Percentiles rank a stretch among this genome's conserved stretches.
phyloP scores from a whole-genome alignment of 1,139 yeast genomes.

The Debaryomycetaceae sp. region DNA sequence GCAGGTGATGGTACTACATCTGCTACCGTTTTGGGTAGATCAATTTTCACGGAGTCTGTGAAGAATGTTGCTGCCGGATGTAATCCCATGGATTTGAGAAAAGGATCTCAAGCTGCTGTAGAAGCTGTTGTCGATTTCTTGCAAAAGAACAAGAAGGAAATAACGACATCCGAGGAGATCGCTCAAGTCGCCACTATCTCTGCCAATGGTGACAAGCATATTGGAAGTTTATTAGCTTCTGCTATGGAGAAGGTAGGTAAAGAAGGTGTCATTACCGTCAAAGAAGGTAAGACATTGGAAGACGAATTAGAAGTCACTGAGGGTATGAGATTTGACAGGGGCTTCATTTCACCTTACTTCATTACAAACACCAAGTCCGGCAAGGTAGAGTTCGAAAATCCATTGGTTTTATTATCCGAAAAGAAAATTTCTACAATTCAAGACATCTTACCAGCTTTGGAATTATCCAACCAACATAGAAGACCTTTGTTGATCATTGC shows the following conservation, averaged over 20 bases:
- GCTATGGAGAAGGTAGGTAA: constrained; percentile 99
- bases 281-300: constrained; percentile 94
- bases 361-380: constrained; percentile 96
- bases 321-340: constrained; percentile 99
- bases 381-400: constrained; percentile 96
- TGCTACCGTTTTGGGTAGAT: constrained; percentile 95
- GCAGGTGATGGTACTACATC: constrained; percentile 99
- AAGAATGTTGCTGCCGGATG: constrained; percentile 99
- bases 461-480: constrained; percentile 89
- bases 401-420: constrained; percentile 84
- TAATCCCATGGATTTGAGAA: constrained; percentile 98
- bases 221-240: constrained; percentile 88
- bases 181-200: constrained; percentile 99
- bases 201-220: constrained; percentile 95
- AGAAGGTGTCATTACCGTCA: constrained; percentile 98
- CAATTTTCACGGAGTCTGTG: constrained; percentile 95
- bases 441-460: constrained; percentile 92
- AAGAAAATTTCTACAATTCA: constrained; percentile 92
- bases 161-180: constrained; percentile 94
- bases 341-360: constrained; percentile 96
- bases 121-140: constrained; percentile 91
- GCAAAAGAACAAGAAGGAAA: constrained; percentile 89
- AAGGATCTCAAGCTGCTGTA: constrained; percentile 98
- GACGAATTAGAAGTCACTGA: constrained; percentile 97
- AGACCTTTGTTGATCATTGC: constrained; percentile 94